A percentile compares a stretch with the other conserved stretches of the same genome.
Conservation (phyloP, 2,329 filamentous ascomycete genomes). For the Xylariaceae sp. region DNA sequence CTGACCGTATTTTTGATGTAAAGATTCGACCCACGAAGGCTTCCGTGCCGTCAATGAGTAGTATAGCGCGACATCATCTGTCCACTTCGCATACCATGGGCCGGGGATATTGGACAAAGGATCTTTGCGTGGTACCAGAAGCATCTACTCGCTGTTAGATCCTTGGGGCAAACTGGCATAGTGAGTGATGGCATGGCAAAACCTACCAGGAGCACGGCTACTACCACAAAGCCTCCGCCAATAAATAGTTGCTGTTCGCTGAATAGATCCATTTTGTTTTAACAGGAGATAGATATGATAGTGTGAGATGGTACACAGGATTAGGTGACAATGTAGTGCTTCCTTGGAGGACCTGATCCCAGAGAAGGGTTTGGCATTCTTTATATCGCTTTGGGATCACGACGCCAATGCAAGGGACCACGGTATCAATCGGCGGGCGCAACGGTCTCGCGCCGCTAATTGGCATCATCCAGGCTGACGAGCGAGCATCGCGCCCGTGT, state of each 20-base stretch:
- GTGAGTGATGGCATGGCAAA: too few species aligned
- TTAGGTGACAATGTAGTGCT: too few species aligned
- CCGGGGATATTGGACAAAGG: conserved; percentile 15
- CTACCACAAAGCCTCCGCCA: background rate
- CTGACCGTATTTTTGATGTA: conserved; percentile 25
- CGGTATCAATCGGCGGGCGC: too few species aligned
- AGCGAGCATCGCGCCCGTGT: too few species aligned
- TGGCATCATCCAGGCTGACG: too few species aligned
- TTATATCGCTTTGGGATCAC: too few species aligned
- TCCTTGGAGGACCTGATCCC: too few species aligned
- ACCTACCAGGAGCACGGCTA: conserved; percentile 10
- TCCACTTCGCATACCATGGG: conserved; percentile 16
- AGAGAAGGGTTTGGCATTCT: too few species aligned
- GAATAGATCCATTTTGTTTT: background rate
- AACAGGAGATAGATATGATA: background rate
- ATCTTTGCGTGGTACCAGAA: background rate
- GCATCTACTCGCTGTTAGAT: conserved; percentile 4
- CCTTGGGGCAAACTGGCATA: background rate
- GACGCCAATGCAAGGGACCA: too few species aligned
- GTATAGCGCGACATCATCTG: conserved; percentile 7
- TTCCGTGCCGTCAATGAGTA: conserved; percentile 8
- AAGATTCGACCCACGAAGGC: conserved; percentile 16
- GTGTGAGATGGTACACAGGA: too few species aligned
- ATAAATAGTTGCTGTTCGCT: background rate
- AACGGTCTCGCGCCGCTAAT: too few species aligned